Evolutionary conservation across 805 yeast genomes (phyloP), one percentile per base, ranked within the genome.

Genomic region (Starmerella cellae): DNA sequence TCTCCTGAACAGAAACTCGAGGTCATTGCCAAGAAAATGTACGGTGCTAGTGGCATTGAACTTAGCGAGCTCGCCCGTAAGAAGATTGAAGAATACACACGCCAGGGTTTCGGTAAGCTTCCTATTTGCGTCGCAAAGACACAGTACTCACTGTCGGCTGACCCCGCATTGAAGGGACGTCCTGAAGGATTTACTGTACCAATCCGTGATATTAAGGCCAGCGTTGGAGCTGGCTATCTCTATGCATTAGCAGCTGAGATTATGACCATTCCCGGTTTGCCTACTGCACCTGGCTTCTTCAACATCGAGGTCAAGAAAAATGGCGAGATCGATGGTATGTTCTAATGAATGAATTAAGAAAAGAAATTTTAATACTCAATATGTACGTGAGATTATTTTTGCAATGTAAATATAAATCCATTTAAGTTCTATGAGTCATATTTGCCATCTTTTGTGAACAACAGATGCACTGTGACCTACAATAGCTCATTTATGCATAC

Each of bases 61-160:
- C 75, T 85, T 46, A 71, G 79, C 35, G 88, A 83, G 23, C 73
- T 76, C 51, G 97, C 97, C 33, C 73, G 74, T 53, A 67, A 73
- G 57, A 85, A 85, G 65, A 77, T 88, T 52, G 84, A 78, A 48
- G 72, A 76, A 44, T 87, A 84, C 67, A 78, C 84, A 28, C 63
- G 69, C 39, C 95, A 85, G 68, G 96, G 96, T 2, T 88, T 80
- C 62, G 85, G 79, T 49, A 75, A 84, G 58, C 68, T 88, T 59
- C 98, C 97, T 44, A 79, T 88, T 54, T 88, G 98, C 66, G 82
- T 88, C 57, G 98, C 98, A 45, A 88, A 88, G 71, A 88, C 98
- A 2, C 98, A 88, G 64, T 88, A 88, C 69, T 84, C 95, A 1
- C 69, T 88, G 53, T 85, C 96, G 2, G 96, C 87, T 59, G 97